Evolutionary conservation across 2,329 filamentous ascomycete species (phyloP).

Genomic region (Pseudogymnoascus sp.): DNA sequence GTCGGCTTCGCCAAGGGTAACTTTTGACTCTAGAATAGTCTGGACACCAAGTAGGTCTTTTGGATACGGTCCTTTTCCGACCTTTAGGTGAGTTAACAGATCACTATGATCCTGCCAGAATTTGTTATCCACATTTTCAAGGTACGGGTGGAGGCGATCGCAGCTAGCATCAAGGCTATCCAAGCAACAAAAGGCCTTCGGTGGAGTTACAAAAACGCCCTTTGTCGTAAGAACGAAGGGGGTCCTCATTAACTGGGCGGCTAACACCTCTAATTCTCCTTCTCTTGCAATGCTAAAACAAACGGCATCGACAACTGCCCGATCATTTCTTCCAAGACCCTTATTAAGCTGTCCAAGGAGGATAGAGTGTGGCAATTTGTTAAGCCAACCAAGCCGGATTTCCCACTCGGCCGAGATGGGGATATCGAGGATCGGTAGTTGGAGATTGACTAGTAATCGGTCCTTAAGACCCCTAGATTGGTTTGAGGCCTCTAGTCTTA

Average conservation of each 20-base stretch:
- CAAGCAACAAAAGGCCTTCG: slow-evolving; percentile 20
- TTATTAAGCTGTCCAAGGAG: not conserved
- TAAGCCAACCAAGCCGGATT: slow-evolving; percentile 21
- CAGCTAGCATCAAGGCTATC: slow-evolving; percentile 14
- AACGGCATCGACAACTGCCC: not conserved
- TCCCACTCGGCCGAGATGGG: slow-evolving; percentile 18
- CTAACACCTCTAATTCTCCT: slow-evolving; percentile 5
- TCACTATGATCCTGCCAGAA: slow-evolving; percentile 21
- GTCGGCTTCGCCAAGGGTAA: slow-evolving; percentile 20
- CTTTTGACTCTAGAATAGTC: slow-evolving; percentile 19
- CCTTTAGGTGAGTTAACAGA: slow-evolving; percentile 20
- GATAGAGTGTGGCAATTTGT: slow-evolving; percentile 13
- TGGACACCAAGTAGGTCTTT: slow-evolving; percentile 23
- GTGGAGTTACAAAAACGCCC: slow-evolving; percentile 16
- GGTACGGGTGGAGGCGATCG: slow-evolving; percentile 21
- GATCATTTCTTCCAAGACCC: not conserved
- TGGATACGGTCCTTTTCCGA: slow-evolving; percentile 19
- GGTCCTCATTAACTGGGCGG: slow-evolving; percentile 13
- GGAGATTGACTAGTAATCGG: slow-evolving; percentile 17
- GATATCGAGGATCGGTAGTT: slow-evolving; percentile 18
- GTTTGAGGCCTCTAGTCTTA: slow-evolving; percentile 14
- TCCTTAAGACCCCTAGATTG: slow-evolving; percentile 21
- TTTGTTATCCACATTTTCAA: slow-evolving; percentile 21
- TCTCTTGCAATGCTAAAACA: not conserved
- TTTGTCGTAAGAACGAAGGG: slow-evolving; percentile 18